A percentile compares a stretch with the other conserved stretches of the same genome.
Conservation (phyloP, 805 yeast species). For the Candida ficus region DNA sequence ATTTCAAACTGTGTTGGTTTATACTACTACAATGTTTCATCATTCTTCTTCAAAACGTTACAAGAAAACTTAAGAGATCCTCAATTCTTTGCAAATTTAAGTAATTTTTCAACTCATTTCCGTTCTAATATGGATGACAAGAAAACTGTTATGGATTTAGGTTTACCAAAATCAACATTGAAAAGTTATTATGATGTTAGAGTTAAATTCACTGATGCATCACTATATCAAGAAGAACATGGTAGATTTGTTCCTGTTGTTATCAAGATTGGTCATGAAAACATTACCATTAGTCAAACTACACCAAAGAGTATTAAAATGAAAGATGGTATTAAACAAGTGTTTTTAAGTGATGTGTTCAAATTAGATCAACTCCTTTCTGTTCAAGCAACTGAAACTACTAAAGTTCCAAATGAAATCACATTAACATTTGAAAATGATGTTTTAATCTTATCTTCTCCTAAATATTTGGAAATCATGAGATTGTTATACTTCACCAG, state of each 20-base stretch:
- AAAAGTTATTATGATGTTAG: slow-evolving; percentile 43
- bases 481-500: slow-evolving; percentile 65
- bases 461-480: slow-evolving; percentile 59
- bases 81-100: slow-evolving; percentile 12
- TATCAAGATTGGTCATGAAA: slow-evolving; percentile 65
- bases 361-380: slow-evolving; percentile 35
- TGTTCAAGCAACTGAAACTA: slow-evolving; percentile 35
- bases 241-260: slow-evolving; percentile 56
- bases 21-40: slow-evolving; percentile 41
- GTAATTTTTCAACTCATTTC: slow-evolving; percentile 29
- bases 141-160: slow-evolving; percentile 37
- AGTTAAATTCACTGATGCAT: slow-evolving; percentile 47
- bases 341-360: slow-evolving; percentile 39
- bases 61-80: slow-evolving; percentile 21
- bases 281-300: slow-evolving; percentile 49
- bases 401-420: slow-evolving; percentile 47
- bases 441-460: slow-evolving; percentile 39
- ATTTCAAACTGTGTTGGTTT: slow-evolving; percentile 46
- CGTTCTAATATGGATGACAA: slow-evolving; percentile 42
- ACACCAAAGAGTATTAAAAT: slow-evolving; percentile 38
- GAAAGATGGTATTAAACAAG: slow-evolving; percentile 29
- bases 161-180: slow-evolving; percentile 38
- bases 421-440: slow-evolving; percentile 36
- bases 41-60: slow-evolving; percentile 23
- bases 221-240: slow-evolving; percentile 42